Base-by-base conservation (phyloP, 495 filamentous ascomycete species). In the Talaromyces adpressus region DNA sequence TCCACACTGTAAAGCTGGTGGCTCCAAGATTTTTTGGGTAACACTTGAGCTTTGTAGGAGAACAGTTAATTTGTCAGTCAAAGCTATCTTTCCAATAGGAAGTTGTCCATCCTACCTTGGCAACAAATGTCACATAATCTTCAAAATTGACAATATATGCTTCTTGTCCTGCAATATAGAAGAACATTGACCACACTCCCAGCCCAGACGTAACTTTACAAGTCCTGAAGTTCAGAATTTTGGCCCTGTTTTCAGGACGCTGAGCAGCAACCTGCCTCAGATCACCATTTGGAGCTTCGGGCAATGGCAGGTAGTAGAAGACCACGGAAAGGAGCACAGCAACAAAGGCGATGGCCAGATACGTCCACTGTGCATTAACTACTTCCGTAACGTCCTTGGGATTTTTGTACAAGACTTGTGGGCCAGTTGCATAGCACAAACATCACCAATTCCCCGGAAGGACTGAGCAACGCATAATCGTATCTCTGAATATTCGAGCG, bases 331-430 rank as follows among this genome's bases (percentile, higher is more conserved):
- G 77, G 7, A 87, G 67, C 14, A 88, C 78, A 59, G 82, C 85
- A 68, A 88, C 87, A 3, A 90, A 75, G 3, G 84, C 79, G 59
- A 89, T 87, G 45, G 81, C 87, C 4, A 91, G 82, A 63, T 89
- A 90, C 12, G 87, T 80, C 88, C 88, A 91, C 69, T 91, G 88
- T 2, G 87, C 84, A 64, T 87, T 78, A 20, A 88, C 81, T 8
- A 90, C 72, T 20, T 83, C 81, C 0, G 81, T 74, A 7, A 82
- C 83, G 58, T 81, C 73, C 5, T 70, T 68, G 20, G 82, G 75
- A 61, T 73, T 70, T 51, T 77, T 75, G 73, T 88, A 88, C 6
- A 90, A 80, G 18, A 86, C 86, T 39, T 80, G 77, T 83, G 74
- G 16, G 86, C 85, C 5, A 89, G 72, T 5, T 88, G 72, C 4